phyloP scores from a whole-genome alignment of 306 rosid species.

The Urtica urens region DNA sequence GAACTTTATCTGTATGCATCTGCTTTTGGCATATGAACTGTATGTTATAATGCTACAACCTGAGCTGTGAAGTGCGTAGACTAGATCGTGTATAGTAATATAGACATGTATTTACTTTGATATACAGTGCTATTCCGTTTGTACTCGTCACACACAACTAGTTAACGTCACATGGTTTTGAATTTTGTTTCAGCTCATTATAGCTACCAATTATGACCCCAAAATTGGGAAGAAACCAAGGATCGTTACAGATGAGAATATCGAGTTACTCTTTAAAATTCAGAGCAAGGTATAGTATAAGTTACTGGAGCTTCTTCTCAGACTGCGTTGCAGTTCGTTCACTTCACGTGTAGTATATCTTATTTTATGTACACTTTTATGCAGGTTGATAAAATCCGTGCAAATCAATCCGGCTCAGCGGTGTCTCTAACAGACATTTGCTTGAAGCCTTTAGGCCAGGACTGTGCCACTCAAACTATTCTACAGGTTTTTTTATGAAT shows the following conservation, averaged over 20 bases:
- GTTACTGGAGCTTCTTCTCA: slow-evolving; percentile 15
- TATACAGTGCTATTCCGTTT: neutral
- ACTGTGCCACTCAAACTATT: slow-evolving; percentile 96
- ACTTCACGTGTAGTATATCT: neutral
- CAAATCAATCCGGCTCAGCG: slow-evolving; percentile 58
- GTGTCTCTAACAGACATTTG: slow-evolving; percentile 78
- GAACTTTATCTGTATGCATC: too few species aligned
- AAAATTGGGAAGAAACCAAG: slow-evolving; percentile 49
- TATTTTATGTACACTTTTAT: neutral
- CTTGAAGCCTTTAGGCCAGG: slow-evolving; percentile 85
- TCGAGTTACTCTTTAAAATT: slow-evolving; percentile 71
- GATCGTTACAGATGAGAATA: slow-evolving; percentile 76
- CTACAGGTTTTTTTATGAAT: slow-evolving; percentile 44
- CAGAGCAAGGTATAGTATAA: slow-evolving; percentile 66
- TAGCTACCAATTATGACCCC: slow-evolving; percentile 63
- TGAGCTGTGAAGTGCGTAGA: too few species aligned
- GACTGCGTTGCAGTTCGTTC: neutral
- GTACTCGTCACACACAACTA: neutral
- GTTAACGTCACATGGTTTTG: slow-evolving; percentile 11
- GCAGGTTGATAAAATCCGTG: slow-evolving; percentile 67
- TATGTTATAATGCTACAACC: too few species aligned
- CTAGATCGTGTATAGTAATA: neutral
- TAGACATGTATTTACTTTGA: neutral
- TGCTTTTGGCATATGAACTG: too few species aligned
- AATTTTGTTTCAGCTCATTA: slow-evolving; percentile 48